Evolutionary conservation across 2,329 filamentous ascomycete genomes (phyloP).

Genomic region (Nemania abortiva): DNA sequence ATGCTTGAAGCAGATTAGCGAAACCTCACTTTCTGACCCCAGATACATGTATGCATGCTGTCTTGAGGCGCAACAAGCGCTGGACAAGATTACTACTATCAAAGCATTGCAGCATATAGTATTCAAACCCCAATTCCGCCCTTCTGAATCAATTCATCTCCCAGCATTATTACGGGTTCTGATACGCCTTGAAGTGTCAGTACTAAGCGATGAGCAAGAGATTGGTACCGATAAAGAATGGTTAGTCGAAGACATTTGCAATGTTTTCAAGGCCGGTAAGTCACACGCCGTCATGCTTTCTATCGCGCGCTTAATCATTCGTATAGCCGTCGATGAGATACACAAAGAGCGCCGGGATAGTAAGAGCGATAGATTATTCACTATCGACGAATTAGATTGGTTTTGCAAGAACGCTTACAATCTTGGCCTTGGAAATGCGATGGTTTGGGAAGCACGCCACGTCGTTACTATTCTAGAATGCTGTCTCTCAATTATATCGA

Average conservation of each 20-base stretch:
- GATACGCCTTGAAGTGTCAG: constrained; percentile 62
- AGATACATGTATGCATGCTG: constrained; percentile 84
- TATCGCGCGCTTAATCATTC: constrained; percentile 29
- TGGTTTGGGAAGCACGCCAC: constrained; percentile 64
- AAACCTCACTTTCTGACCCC: constrained; percentile 63
- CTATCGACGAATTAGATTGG: constrained; percentile 79
- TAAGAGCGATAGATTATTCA: constrained; percentile 65
- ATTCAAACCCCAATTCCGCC: constrained; percentile 63
- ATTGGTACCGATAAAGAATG: constrained; percentile 35
- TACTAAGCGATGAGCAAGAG: constrained; percentile 53
- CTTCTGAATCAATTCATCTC: constrained; percentile 65
- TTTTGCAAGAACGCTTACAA: constrained; percentile 88
- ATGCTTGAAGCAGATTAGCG: constrained; percentile 72
- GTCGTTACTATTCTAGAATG: constrained; percentile 68
- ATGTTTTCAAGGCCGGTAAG: constrained; percentile 60
- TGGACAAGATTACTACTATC: constrained; percentile 71
- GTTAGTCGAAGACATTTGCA: constrained; percentile 65
- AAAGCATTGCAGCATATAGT: constrained; percentile 70
- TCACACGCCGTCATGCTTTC: constrained; percentile 13
- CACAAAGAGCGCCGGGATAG: constrained; percentile 54
- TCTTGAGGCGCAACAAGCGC: constrained; percentile 76
- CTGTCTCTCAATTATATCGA: constrained; percentile 65
- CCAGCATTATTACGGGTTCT: constrained; percentile 74
- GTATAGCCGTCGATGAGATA: constrained; percentile 57
- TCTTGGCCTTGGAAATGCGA: constrained; percentile 72